Evolutionary conservation across 805 yeast genomes (phyloP).

Genomic region (Candida succiphila): DNA sequence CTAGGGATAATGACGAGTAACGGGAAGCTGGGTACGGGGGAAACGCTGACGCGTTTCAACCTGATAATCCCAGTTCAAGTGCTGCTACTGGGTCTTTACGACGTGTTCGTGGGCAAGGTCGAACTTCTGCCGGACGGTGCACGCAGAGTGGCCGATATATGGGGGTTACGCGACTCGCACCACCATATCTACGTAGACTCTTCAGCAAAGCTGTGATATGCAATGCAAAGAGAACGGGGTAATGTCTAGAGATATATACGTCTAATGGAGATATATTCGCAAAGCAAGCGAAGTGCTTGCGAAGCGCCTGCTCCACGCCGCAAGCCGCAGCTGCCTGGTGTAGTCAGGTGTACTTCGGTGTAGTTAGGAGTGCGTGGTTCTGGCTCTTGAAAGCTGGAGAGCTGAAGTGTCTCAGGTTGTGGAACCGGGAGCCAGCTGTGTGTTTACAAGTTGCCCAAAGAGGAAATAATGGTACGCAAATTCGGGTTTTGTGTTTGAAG

Average conservation of each 20-base stretch:
- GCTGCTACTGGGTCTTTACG: slow-evolving; percentile 10
- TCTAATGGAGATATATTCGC: too few species aligned
- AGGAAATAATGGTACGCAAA: neutral
- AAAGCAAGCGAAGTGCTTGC: too few species aligned
- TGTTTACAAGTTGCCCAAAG: slow-evolving; percentile 1
- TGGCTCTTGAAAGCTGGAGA: too few species aligned
- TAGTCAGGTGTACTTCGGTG: too few species aligned
- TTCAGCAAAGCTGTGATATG: too few species aligned
- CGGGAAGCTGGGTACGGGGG: slow-evolving; percentile 16
- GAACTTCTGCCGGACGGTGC: neutral
- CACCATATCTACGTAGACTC: slow-evolving; percentile 1
- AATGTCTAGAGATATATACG: too few species aligned
- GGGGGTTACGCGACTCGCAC: slow-evolving; percentile 1
- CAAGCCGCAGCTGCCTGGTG: too few species aligned
- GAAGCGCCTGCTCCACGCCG: too few species aligned
- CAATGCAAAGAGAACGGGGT: too few species aligned
- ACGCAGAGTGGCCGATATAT: neutral
- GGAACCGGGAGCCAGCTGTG: too few species aligned
- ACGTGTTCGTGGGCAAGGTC: slow-evolving; percentile 6
- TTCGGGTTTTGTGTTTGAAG: neutral
- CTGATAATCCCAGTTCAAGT: slow-evolving; percentile 11
- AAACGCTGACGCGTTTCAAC: slow-evolving; percentile 9
- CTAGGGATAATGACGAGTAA: slow-evolving; percentile 35
- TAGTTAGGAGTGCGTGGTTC: too few species aligned
- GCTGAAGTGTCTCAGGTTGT: too few species aligned